These are phyloP conservation scores for Aspergillus ustus DNA, from an alignment of 2,329 filamentous ascomycete genomes.

Conservation along the genomic window DNA sequence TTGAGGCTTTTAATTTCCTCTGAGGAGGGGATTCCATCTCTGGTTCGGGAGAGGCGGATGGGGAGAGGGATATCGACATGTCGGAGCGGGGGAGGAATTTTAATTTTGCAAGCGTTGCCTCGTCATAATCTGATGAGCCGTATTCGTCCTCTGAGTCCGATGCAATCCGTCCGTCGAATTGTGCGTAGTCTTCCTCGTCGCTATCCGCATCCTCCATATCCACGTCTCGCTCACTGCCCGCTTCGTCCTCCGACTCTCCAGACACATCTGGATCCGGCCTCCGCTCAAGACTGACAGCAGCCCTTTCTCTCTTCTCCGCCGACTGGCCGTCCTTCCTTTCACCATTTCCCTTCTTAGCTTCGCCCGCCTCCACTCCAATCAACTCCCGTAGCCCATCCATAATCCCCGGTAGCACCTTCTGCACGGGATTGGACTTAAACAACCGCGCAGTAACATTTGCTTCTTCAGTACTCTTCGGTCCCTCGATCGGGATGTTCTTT, in stretches of 20 bases:
- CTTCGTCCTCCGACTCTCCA: slow-evolving; percentile 14
- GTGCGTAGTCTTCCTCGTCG: slow-evolving; percentile 34
- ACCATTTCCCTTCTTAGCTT: slow-evolving; percentile 21
- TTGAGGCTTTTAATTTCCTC: slow-evolving; percentile 26
- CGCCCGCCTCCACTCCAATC: slow-evolving; percentile 40
- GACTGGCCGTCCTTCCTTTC: slow-evolving; percentile 14
- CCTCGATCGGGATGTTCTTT: slow-evolving; percentile 42
- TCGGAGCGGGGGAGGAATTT: slow-evolving; percentile 30
- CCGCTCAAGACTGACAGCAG: background rate
- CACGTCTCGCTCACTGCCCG: slow-evolving; percentile 10
- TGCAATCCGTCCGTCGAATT: slow-evolving; percentile 42
- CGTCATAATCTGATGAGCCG: slow-evolving; percentile 13
- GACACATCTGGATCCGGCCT: background rate
- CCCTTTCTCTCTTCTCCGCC: slow-evolving; percentile 11
- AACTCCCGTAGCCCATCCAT: slow-evolving; percentile 46
- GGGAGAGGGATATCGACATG: slow-evolving; percentile 41
- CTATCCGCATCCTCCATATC: slow-evolving; percentile 33
- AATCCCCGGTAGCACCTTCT: slow-evolving; percentile 56
- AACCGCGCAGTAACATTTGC: slow-evolving; percentile 64
- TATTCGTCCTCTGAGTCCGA: slow-evolving; percentile 32
- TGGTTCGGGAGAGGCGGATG: slow-evolving; percentile 36
- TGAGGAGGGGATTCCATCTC: slow-evolving; percentile 19
- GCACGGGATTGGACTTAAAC: slow-evolving; percentile 64
- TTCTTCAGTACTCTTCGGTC: slow-evolving; percentile 50
- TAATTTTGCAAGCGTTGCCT: background rate